phyloP scores from a whole-genome alignment of 2,329 filamentous ascomycete species.

The Hirsutella rhossiliensis region DNA sequence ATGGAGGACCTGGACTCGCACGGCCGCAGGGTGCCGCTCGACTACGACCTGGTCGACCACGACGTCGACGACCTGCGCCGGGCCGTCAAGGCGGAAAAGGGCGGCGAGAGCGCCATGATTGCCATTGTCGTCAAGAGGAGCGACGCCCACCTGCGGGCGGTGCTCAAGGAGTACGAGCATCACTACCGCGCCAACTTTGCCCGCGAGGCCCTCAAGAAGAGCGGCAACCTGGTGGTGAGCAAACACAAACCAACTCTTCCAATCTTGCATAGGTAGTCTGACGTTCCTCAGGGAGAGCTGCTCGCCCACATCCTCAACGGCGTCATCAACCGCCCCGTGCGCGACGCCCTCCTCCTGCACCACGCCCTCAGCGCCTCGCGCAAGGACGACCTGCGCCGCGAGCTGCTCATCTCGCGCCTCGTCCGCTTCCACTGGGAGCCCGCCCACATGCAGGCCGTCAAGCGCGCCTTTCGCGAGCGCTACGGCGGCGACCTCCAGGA shows the following conservation, averaged over 20 bases:
- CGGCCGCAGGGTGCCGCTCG: constrained; percentile 44
- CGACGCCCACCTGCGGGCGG: constrained; percentile 70
- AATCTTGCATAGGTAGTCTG: no score
- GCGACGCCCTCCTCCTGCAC: constrained; percentile 80
- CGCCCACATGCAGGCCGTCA: constrained; percentile 66
- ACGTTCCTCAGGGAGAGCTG: constrained; percentile 62
- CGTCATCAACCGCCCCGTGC: constrained; percentile 87
- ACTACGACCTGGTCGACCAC: constrained; percentile 48
- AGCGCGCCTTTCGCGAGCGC: constrained; percentile 65
- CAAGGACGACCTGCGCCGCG: constrained; percentile 62
- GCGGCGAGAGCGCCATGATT: constrained; percentile 82
- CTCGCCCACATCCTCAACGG: constrained; percentile 93
- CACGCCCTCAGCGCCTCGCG: constrained; percentile 72
- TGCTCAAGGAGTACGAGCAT: constrained; percentile 65
- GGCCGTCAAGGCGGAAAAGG: constrained; percentile 59
- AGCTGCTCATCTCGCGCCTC: constrained; percentile 77
- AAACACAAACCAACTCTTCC: no score
- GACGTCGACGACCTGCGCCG: constrained; percentile 63
- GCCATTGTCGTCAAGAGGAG: constrained; percentile 69
- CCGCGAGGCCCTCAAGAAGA: constrained; percentile 75
- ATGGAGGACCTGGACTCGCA: constrained; percentile 69
- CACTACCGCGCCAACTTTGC: constrained; percentile 73
- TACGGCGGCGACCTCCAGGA: constrained; percentile 66
- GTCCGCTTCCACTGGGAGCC: constrained; percentile 91
- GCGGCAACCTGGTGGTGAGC: constrained; percentile 83